Evolutionary conservation across 345 rosid species (phyloP), one percentile per base, ranked within the genome.

Genomic region (Eutrema heterophyllum): DNA sequence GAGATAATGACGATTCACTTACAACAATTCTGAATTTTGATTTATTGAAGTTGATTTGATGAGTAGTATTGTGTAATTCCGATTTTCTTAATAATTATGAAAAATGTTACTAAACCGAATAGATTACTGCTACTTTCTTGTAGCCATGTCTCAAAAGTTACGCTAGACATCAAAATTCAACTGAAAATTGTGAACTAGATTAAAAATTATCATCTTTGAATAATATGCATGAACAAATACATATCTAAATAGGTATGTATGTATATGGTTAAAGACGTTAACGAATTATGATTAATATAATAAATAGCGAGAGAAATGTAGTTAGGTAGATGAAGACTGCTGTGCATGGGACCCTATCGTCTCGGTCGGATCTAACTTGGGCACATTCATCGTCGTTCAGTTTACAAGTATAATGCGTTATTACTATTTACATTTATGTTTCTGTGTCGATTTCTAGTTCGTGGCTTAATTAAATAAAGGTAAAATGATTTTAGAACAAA

Each of bases 321-420:
- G 39, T 39, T 53, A n/a, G 60, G 59, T 71, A 27, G 60, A 46
- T 36, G 18, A n/a, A 29, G 51, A 50, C 50, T 59, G 26, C 50
- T 59, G 26, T 59, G 24, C 39, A 62, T 60, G 76, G 55, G 45
- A 62, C 54, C 76, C 14, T 49, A 51, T 62, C 62, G 24, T 72
- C 70, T 72, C 63, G 63, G 63, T 72, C 55, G 46, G n/a, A 52
- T 63, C 62, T 26, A 29, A 72, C 44, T 15, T 72, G 53, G 29
- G 54, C 62, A 18, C 48, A 51, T 53, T 60, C 61, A 63, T 63
- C 40, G 49, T 58, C 30, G 15, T 36, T 70, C 57, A 30, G 39
- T 27, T 50, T 7, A 51, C 30, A 14, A 32, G 5, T 38, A 62
- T 69, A 38, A 36, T 70, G 74, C 67, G 21, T 35, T 9, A 59